Percentiles rank a stretch among this genome's conserved stretches.
Evolutionary conservation across 805 yeast genomes (phyloP).

Genomic region (Wickerhamiella domercqiae): DNA sequence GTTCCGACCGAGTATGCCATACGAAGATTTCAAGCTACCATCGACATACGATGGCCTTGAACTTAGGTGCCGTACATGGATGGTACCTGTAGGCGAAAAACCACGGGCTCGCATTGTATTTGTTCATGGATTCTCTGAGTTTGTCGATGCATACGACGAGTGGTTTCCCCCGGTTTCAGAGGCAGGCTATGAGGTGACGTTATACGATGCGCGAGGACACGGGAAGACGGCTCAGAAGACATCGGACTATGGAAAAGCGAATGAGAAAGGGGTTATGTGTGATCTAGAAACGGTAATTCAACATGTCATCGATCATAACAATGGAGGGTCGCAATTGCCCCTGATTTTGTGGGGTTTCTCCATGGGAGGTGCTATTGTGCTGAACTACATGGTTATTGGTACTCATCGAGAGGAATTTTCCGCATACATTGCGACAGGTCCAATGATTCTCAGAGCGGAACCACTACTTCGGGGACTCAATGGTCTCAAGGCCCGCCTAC

Average conservation of each 20-base stretch:
- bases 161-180: constrained; percentile 20
- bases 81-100: constrained; percentile 11
- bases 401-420: constrained; percentile 20
- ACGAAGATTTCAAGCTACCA: constrained; percentile 8
- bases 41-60: constrained; percentile 13
- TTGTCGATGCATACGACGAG: constrained; percentile 20
- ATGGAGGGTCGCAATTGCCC: constrained; percentile 11
- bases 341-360: constrained; percentile 25
- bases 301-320: constrained; percentile 8
- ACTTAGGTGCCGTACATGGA: constrained; percentile 7
- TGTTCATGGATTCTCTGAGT: constrained; percentile 27
- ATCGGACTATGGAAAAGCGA: constrained; percentile 22
- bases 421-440: constrained; percentile 24
- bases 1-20: too few relatives aligned
- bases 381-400: constrained; percentile 26
- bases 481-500: constrained; percentile 14
- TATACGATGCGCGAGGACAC: constrained; percentile 28
- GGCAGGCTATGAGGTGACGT: constrained; percentile 24
- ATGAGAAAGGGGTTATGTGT: constrained; percentile 20
- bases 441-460: constrained; percentile 20
- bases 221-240: constrained; percentile 22
- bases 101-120: constrained; percentile 21
- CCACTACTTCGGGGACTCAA: constrained; percentile 15
- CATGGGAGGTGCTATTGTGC: constrained; percentile 27
- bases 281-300: constrained; percentile 24